Conservation (phyloP, 345 rosid genomes). For the Bruguiera gymnorhiza region DNA sequence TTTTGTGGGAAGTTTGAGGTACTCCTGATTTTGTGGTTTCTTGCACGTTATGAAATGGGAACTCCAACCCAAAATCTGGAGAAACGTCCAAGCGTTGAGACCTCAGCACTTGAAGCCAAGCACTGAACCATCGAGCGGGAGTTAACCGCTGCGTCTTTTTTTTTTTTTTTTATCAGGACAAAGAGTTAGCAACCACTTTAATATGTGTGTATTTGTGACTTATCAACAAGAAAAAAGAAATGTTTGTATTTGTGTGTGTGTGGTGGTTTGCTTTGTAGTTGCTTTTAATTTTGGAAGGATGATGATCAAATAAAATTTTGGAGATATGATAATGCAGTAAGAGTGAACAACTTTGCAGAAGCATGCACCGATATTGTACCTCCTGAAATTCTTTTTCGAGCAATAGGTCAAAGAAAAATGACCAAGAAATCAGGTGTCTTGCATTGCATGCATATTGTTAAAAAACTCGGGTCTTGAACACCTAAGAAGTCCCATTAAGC, state of each 20-base stretch:
- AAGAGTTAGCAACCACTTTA: no score
- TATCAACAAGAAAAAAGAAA: no score
- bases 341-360: not conserved
- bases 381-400: no score
- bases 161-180: no score
- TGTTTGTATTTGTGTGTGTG: no score
- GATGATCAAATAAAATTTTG: no score
- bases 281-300: no score
- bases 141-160: not conserved
- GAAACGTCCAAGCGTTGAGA: not conserved
- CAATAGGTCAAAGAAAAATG: not conserved
- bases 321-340: no score
- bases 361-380: not conserved
- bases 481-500: not conserved
- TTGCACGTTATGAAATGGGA: slow-evolving; percentile 21
- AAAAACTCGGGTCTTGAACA: not conserved
- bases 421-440: not conserved
- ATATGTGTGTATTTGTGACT: no score
- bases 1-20: slow-evolving; percentile 17
- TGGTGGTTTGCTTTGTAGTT: no score
- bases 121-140: not conserved
- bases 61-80: not conserved
- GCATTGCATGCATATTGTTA: not conserved
- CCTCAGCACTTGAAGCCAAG: not conserved
- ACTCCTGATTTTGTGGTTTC: slow-evolving; percentile 6